These are phyloP conservation scores for Xylaria venustula DNA, from an alignment of 495 filamentous ascomycete species.

Conservation along the genomic window DNA sequence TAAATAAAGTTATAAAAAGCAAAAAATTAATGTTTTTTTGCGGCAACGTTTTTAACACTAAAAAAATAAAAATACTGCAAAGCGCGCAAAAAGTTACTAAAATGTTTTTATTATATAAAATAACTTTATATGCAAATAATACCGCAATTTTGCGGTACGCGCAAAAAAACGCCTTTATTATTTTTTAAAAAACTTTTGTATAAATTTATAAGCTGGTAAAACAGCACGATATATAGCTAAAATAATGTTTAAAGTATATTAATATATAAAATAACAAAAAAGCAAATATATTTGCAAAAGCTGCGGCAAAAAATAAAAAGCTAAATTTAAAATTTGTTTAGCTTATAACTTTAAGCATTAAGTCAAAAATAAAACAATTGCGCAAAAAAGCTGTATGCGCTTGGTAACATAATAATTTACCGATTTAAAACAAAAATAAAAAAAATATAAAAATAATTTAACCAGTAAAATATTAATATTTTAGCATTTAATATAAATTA, in stretches of 20 bases:
- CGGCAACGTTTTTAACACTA: not conserved
- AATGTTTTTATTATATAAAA: not conserved
- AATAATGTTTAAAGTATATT: not conserved
- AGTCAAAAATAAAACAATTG: not conserved
- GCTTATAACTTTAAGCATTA: not conserved
- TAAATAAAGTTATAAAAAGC: not conserved
- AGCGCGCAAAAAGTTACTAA: not conserved
- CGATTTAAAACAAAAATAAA: not conserved
- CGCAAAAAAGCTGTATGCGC: not conserved
- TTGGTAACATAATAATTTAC: not conserved
- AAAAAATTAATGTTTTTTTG: not conserved
- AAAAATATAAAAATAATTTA: not conserved
- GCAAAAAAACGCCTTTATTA: not conserved
- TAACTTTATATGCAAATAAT: not conserved
- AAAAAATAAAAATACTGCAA: not conserved
- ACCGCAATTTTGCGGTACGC: not conserved
- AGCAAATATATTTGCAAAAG: not conserved
- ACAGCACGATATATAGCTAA: not conserved
- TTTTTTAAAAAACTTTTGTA: not conserved
- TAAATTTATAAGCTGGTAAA: not conserved
- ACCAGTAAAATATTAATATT: not conserved
- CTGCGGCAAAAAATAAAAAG: not conserved
- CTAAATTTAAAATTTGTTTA: not conserved
- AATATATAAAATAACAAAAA: not conserved
- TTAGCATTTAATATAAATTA: not conserved